phyloP scores from a whole-genome alignment of 768 basidiomycete genomes.

The Rhodosporidiobolus odoratus region DNA sequence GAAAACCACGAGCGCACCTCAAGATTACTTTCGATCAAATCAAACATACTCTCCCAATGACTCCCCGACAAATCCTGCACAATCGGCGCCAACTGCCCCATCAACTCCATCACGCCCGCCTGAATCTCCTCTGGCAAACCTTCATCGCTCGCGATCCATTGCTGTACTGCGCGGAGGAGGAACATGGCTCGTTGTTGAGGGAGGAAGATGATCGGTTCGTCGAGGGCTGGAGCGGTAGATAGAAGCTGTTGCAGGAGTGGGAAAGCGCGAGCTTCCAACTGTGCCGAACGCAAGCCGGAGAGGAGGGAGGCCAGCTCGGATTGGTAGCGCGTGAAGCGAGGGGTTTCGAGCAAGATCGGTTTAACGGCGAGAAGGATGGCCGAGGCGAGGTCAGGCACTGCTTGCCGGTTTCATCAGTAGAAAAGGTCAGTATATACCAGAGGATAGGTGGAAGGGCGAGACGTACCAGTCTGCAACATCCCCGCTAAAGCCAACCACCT shows the following conservation, averaged over 20 bases:
- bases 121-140: slow-evolving; percentile 56
- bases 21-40: slow-evolving; percentile 77
- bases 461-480: slow-evolving; percentile 46
- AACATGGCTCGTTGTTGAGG: slow-evolving; percentile 80
- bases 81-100: slow-evolving; percentile 72
- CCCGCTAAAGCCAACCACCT: slow-evolving; percentile 69
- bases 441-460: background rate
- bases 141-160: slow-evolving; percentile 65
- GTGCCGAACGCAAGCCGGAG: slow-evolving; percentile 59
- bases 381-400: slow-evolving; percentile 67
- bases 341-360: slow-evolving; percentile 61
- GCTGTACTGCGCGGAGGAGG: slow-evolving; percentile 72
- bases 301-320: slow-evolving; percentile 84
- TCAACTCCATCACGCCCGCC: slow-evolving; percentile 51
- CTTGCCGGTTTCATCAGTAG: background rate
- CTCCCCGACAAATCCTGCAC: slow-evolving; percentile 76
- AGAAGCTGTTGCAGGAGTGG: slow-evolving; percentile 62
- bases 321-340: slow-evolving; percentile 68
- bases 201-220: slow-evolving; percentile 76
- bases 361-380: slow-evolving; percentile 62
- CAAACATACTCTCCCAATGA: slow-evolving; percentile 92
- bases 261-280: slow-evolving; percentile 67
- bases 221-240: slow-evolving; percentile 67
- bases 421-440: background rate
- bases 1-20: slow-evolving; percentile 60